Base-by-base conservation (phyloP, 23 red algal species). In the Gracilaria caudata region DNA sequence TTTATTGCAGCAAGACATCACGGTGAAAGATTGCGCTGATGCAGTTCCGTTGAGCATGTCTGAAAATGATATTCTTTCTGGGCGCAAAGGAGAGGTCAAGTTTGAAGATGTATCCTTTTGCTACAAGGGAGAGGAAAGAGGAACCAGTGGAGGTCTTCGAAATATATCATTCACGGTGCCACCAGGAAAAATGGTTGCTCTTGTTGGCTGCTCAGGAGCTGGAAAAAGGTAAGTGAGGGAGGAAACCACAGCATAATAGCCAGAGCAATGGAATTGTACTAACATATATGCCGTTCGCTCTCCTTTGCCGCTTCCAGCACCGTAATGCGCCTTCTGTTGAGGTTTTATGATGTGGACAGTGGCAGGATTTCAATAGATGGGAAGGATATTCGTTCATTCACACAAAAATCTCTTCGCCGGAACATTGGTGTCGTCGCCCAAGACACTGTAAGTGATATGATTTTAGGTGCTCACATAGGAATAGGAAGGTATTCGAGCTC, bases 291-390 rank as follows among this genome's bases (percentile, higher is more conserved):
- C 41, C 51, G 44, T 26, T 89, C 30, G 23, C 17, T 0, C 12
- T 14, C 19, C 34, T 34, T 33, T 33, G 21, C 19, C 13, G 40
- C 55, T 38, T 35, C 25, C 54, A 89, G 85, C 45, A 93, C 90
- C 47, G 81, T 94, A 74, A 88, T 99, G 40, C 88, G 97, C 9
- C 86, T 99, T 29, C 66, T 99, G 36, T 72, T 94, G 43, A 86
- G 97, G 45, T 92, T 99, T 13, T 99, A 99, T 46, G 97, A 99
- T 74, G 90, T 88, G 14, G 73, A 88, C 17, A 72, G 53, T 7
- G 97, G 97, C 19, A 64, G 51, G 35, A 93, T 99, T 72, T 17
- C 94, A 1, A 84, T 99, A 19, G 97, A 99, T 76, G 97, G 84
- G 23, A 84, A 90, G 60, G 72, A 95, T 72, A 82, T 99, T 28